phyloP scores from a whole-genome alignment of 495 filamentous ascomycete species.

The Chaetomium cochliodes region DNA sequence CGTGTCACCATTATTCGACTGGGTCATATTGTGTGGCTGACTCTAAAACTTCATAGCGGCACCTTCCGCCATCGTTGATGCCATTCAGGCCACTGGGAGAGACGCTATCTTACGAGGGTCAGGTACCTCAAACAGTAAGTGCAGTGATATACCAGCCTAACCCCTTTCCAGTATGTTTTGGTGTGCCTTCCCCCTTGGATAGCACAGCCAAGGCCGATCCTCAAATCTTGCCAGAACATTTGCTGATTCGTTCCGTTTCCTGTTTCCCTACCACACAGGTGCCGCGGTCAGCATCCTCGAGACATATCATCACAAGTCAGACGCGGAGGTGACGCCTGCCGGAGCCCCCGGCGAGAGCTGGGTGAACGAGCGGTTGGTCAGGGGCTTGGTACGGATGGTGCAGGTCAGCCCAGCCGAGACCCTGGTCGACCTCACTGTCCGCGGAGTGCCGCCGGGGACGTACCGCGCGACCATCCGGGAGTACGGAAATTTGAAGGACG shows the following conservation, averaged over 20 bases:
- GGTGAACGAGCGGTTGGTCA: conserved; percentile 50
- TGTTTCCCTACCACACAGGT: conserved; percentile 46
- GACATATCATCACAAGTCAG: conserved; percentile 61
- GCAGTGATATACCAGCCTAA: background rate
- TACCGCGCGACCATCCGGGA: conserved; percentile 82
- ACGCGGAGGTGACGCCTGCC: conserved; percentile 29
- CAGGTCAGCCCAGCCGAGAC: conserved; percentile 73
- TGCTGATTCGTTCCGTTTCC: conserved; percentile 16
- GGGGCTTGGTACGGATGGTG: conserved; percentile 78
- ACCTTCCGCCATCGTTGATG: conserved; percentile 81
- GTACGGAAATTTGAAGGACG: conserved; percentile 84
- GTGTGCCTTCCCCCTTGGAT: background rate
- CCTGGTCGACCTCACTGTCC: conserved; percentile 82
- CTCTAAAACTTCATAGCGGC: conserved; percentile 49
- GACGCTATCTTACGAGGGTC: conserved; percentile 93
- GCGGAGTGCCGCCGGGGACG: conserved; percentile 74
- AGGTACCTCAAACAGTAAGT: conserved; percentile 78
- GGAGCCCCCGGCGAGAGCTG: conserved; percentile 24
- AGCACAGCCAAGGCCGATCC: background rate
- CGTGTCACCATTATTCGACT: background rate
- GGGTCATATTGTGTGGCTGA: conserved; percentile 12
- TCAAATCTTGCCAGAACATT: background rate
- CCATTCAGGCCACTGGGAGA: conserved; percentile 85
- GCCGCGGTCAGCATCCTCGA: conserved; percentile 97
- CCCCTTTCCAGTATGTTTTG: background rate